Base-by-base conservation (phyloP, 495 filamentous ascomycete species). In the Penicillium paradoxum region DNA sequence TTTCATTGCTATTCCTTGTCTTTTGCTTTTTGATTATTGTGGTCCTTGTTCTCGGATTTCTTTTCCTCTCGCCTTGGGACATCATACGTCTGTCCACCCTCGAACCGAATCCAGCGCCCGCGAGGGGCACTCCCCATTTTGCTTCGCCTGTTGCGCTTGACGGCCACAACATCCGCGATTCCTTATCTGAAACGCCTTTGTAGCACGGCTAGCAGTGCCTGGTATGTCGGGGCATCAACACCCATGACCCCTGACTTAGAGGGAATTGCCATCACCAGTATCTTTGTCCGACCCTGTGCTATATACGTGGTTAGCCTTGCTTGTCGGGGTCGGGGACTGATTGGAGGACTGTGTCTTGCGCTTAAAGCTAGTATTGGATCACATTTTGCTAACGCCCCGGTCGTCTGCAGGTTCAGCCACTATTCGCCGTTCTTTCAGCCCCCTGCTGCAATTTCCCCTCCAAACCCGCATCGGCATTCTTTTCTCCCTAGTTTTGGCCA, bases 161-260 rank as follows among this genome's bases (percentile, higher is more conserved):
- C 39, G 19, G 51, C 56, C 49, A 51, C 50, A 59, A 61, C 59
- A 60, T 49, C 57, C 58, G 60, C 63, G 63, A 50, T 45, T 56
- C 43, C 60, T 41, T 62, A 61, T 48, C 52, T 68, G 65, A 68
- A 68, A 68, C 58, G 22, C 29, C 25, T 33, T 44, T 47, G 56
- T 60, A 55, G 47, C 46, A 51, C 49, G 45, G 17, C 37, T 24
- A 13, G 25, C 24, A 29, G 43, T 27, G 22, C 24, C 30, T 49
- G 54, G 55, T 57, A 58, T 34, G 55, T 59, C 19, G 19, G 40
- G 38, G 40, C 21, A 54, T 50, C 29, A 36, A 39, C 42, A 41
- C 29, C 36, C 38, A 39, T 36, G 2, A 40, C 53, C 53, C 54
- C 43, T 55, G 45, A 32, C 33, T n/a, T 11, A 6, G 36, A 11